Percentiles rank a stretch among this genome's conserved stretches.
Evolutionary conservation across 345 rosid species (phyloP).

Genomic region (Citrus glauca): DNA sequence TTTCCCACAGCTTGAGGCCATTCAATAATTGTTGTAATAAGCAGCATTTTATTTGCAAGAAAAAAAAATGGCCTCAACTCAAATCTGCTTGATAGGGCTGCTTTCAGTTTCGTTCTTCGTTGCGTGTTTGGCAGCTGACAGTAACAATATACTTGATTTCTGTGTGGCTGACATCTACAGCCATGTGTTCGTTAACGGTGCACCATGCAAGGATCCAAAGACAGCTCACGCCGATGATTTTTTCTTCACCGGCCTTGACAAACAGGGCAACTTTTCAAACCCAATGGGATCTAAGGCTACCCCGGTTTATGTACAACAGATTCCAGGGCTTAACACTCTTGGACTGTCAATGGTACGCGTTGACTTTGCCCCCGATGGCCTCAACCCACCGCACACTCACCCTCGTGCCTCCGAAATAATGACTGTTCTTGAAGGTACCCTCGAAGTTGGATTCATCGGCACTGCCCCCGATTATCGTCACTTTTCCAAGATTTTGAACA

Average conservation of each 20-base stretch:
- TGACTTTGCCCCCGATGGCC: neutral
- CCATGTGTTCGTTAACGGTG: neutral
- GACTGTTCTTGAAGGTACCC: neutral
- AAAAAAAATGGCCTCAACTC: neutral
- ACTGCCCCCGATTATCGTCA: neutral
- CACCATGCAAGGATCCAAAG: conserved; percentile 9
- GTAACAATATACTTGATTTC: neutral
- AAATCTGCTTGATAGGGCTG: neutral
- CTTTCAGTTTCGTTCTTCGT: neutral
- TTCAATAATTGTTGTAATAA: too few species aligned
- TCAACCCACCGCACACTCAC: conserved; percentile 7
- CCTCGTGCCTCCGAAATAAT: conserved; percentile 6
- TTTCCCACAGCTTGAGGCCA: neutral
- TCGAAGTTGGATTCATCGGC: neutral
- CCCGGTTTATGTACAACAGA: neutral
- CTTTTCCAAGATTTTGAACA: neutral
- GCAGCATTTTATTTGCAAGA: too few species aligned
- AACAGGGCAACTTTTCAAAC: conserved; percentile 4
- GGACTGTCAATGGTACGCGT: conserved; percentile 1
- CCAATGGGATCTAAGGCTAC: neutral
- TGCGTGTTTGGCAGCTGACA: neutral
- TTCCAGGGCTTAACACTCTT: conserved; percentile 15
- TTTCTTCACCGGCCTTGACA: neutral
- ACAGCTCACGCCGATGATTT: conserved; percentile 3
- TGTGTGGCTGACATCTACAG: neutral